Conservation (phyloP, 129 eudicot genomes). For the Pulicaria dysenterica region DNA sequence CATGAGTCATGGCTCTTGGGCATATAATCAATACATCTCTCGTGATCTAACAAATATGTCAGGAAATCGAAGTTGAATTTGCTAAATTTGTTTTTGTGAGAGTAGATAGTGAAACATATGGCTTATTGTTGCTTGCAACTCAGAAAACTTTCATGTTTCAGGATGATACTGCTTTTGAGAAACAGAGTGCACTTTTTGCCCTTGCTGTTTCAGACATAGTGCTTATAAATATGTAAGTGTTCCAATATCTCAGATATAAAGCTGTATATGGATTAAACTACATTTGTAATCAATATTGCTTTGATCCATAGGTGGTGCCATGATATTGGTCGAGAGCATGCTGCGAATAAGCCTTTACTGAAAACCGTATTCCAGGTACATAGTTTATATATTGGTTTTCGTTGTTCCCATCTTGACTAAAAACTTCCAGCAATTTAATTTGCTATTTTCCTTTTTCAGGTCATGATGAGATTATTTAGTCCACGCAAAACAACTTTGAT, state of each 20-base stretch:
- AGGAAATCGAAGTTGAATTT: no score
- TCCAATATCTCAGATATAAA: neutral
- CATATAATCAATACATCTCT: no score
- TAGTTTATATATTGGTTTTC: neutral
- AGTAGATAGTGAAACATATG: no score
- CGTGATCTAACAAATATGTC: no score
- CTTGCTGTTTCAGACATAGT: slow-evolving; percentile 83
- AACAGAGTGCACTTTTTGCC: slow-evolving; percentile 83
- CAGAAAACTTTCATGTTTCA: slow-evolving; percentile 22
- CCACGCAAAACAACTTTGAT: slow-evolving; percentile 63
- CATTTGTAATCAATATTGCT: neutral
- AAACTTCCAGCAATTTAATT: neutral
- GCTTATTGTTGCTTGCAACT: no score
- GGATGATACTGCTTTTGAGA: slow-evolving; percentile 83
- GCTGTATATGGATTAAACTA: neutral
- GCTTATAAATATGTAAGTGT: slow-evolving; percentile 74
- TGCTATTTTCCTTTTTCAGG: slow-evolving; percentile 34
- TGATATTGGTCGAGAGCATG: slow-evolving; percentile 73
- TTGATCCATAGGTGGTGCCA: slow-evolving; percentile 53
- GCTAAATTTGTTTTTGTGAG: no score
- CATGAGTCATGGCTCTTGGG: no score
- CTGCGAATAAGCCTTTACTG: slow-evolving; percentile 58
- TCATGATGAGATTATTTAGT: slow-evolving; percentile 60
- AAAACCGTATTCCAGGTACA: slow-evolving; percentile 57
- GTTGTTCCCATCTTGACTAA: neutral